phyloP scores from a whole-genome alignment of 2,329 filamentous ascomycete genomes.

The Epichloe aotearoae region DNA sequence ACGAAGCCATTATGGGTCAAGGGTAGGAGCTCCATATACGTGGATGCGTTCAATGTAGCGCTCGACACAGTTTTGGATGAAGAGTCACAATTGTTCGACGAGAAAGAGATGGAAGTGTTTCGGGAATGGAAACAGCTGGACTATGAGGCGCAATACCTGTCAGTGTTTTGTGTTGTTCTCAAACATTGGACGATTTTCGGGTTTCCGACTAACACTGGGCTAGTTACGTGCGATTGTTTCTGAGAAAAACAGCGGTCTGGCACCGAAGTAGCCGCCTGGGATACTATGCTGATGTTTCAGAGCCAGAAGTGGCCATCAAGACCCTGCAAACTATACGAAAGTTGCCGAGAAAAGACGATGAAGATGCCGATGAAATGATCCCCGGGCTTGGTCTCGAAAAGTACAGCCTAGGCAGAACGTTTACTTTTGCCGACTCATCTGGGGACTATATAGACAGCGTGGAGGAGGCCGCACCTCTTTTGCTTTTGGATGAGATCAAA shows the following conservation, averaged over 20 bases:
- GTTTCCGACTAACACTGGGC: background rate
- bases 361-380: conserved; percentile 8
- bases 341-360: conserved; percentile 33
- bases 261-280: conserved; percentile 66
- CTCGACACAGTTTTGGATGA: conserved; percentile 81
- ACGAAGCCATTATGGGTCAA: conserved; percentile 43
- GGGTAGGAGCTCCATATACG: conserved; percentile 82
- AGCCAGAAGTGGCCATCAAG: conserved; percentile 52
- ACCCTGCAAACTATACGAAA: conserved; percentile 45
- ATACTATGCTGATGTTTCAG: conserved; percentile 72
- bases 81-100: conserved; percentile 76
- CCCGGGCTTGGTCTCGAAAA: conserved; percentile 26
- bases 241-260: conserved; percentile 86
- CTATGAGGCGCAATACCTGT: conserved; percentile 89
- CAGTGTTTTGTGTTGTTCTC: conserved; percentile 21
- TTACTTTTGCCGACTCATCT: conserved; percentile 71
- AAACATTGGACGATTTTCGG: background rate
- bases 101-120: conserved; percentile 67
- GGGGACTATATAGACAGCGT: conserved; percentile 60
- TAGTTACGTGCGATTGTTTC: conserved; percentile 82
- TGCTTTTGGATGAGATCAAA: conserved; percentile 84
- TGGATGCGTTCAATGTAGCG: conserved; percentile 92
- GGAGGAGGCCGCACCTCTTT: conserved; percentile 68
- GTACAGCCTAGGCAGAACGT: conserved; percentile 37
- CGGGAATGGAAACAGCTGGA: conserved; percentile 55